Evolutionary conservation across 495 filamentous ascomycete species (phyloP).

Genomic region (Pyronema domesticum): DNA sequence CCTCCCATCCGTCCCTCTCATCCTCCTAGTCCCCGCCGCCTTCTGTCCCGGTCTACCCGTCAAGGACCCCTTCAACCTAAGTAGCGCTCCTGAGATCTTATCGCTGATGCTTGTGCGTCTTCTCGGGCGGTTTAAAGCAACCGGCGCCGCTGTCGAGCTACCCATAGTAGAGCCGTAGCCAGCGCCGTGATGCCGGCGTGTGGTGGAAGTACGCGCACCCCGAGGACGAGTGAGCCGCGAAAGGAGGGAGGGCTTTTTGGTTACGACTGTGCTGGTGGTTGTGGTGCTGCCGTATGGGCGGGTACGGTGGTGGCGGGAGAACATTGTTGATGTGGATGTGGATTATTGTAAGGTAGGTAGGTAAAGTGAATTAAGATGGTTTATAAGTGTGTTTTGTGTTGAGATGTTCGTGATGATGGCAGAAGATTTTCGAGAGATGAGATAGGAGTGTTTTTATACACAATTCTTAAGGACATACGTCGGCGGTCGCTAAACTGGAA

Average conservation of each 20-base stretch:
- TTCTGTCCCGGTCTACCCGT: constrained; percentile 45
- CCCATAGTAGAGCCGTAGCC: neutral
- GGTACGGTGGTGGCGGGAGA: neutral
- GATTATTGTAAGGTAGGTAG: no score
- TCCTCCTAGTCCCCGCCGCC: constrained; percentile 53
- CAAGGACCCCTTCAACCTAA: constrained; percentile 46
- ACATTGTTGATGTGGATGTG: no score
- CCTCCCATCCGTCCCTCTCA: constrained; percentile 55
- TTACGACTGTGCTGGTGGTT: constrained; percentile 3
- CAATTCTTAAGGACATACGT: no score
- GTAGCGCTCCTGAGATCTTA: constrained; percentile 50
- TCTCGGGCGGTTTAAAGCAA: constrained; percentile 34
- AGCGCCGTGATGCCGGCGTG: neutral
- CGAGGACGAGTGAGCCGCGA: constrained; percentile 13
- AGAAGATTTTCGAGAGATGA: no score
- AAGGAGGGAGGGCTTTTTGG: constrained; percentile 16
- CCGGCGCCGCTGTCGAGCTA: constrained; percentile 21
- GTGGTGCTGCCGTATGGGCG: neutral
- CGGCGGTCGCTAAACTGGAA: no score
- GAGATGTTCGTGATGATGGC: no score
- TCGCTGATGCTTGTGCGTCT: constrained; percentile 43
- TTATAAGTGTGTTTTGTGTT: no score
- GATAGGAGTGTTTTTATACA: no score
- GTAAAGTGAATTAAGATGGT: no score
- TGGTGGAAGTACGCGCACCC: constrained; percentile 23